phyloP scores from a whole-genome alignment of 208 protist genomes.

The Lotmaria passim region DNA sequence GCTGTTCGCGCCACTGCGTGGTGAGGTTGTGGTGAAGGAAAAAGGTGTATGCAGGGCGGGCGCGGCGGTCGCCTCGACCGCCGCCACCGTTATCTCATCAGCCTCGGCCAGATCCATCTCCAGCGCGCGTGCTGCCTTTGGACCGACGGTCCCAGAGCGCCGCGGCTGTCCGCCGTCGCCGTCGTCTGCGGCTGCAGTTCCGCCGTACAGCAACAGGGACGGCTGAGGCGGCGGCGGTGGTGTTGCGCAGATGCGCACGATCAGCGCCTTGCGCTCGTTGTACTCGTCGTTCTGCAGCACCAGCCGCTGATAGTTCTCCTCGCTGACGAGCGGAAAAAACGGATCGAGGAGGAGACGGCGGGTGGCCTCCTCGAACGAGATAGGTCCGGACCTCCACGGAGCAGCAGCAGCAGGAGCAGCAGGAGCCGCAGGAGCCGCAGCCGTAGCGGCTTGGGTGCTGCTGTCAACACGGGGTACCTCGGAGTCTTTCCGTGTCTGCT shows the following conservation, averaged over 20 bases:
- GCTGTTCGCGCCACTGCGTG: not conserved
- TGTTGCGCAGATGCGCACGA: conserved; percentile 9
- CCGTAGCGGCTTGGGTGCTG: not conserved
- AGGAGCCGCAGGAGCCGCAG: not conserved
- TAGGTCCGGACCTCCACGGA: not conserved
- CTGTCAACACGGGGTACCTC: not conserved
- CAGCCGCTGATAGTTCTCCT: conserved; percentile 81
- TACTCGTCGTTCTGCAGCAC: conserved; percentile 72
- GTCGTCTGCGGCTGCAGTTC: not conserved
- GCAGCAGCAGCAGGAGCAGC: not conserved
- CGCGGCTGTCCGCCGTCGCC: conserved; percentile 9
- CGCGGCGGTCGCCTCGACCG: not conserved
- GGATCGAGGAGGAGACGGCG: conserved; percentile 53
- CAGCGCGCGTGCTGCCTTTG: conserved; percentile 23
- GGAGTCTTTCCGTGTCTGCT: not conserved
- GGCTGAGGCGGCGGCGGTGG: conserved; percentile 6
- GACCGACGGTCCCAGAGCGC: conserved; percentile 11
- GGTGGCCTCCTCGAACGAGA: conserved; percentile 21
- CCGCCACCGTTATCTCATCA: not conserved
- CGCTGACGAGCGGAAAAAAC: conserved; percentile 63
- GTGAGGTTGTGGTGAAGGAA: conserved; percentile 10
- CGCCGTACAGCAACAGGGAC: not conserved
- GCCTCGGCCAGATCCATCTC: conserved; percentile 34
- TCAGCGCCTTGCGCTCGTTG: conserved; percentile 30
- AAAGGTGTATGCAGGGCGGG: not conserved